Base-by-base conservation (phyloP, 1,139 yeast species). In the Pichia sp. region DNA sequence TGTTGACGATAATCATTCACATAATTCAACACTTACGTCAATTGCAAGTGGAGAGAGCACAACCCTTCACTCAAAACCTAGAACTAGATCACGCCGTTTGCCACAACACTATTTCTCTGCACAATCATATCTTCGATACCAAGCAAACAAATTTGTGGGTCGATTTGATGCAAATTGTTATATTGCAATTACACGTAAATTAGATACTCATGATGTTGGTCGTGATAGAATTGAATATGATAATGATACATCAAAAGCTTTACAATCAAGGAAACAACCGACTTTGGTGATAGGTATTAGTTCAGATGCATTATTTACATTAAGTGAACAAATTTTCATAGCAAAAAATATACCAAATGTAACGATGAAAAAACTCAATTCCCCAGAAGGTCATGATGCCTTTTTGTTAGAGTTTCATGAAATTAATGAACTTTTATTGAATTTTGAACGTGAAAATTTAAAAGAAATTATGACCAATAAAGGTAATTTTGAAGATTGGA, bases 361-460 rank as follows among this genome's bases (percentile, higher is more conserved):
- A 2, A 68, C 62, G 8, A 73, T 93, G 58, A 82, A 83, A 59
- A 81, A 81, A 61, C 83, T 93, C 49, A 81, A 85, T 57, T 89
- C 97, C 1, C 95, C 95, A n/a, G 99, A 93, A 64, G 99, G 99
- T 19, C 99, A 93, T 66, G 99, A 93, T 72, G 99, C 99, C 2
- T 93, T 93, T 65, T 72, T 93, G 57, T 74, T 93, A 49, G 99
- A 93, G 68, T 93, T 93, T 68, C 86, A 82, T 50, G 81, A 83
- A 52, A 89, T 93, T 54, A 88, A 95, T 67, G 72, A 77, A 42
- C 74, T 85, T 58, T 82, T 95, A 56, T 71, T 79, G 45, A 79
- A 78, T 4, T 93, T 91, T 67, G 74, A 91, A 63, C 71, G 72
- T 30, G 67, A 70, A 39, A 73, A 82, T 52, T 67, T 87, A 56